These are phyloP conservation scores for Lentinus tigrinus DNA, from an alignment of 768 basidiomycete genomes.

Conservation along the genomic window DNA sequence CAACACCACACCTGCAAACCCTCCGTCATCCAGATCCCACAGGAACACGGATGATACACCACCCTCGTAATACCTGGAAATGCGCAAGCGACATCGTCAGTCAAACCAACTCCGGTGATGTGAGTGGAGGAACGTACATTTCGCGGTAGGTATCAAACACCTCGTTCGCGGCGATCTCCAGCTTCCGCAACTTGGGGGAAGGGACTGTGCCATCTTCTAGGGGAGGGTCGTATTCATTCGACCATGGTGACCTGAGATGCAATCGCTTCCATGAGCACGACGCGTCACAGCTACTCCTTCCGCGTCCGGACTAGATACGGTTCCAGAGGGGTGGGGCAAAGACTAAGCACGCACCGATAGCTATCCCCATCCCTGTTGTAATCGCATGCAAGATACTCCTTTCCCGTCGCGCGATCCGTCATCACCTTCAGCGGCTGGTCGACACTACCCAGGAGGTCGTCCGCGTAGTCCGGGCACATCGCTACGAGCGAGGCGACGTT, in stretches of 20 bases:
- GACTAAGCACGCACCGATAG: constrained; percentile 57
- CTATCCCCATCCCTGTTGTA: constrained; percentile 93
- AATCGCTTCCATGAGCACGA: neutral
- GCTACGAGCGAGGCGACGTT: constrained; percentile 80
- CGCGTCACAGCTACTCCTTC: too few relatives aligned
- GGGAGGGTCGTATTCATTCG: constrained; percentile 92
- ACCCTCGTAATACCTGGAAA: constrained; percentile 92
- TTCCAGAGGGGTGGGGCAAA: too few relatives aligned
- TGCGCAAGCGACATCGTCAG: neutral
- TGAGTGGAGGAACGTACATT: constrained; percentile 51
- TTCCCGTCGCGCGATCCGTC: constrained; percentile 77
- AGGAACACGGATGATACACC: constrained; percentile 96
- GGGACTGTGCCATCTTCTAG: constrained; percentile 88
- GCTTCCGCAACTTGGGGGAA: constrained; percentile 77
- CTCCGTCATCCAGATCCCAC: constrained; percentile 96
- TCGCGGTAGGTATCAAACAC: constrained; percentile 98
- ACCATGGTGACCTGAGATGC: constrained; percentile 89
- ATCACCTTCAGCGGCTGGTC: constrained; percentile 89
- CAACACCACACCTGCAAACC: constrained; percentile 94
- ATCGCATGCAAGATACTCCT: constrained; percentile 91
- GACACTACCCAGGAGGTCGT: constrained; percentile 91
- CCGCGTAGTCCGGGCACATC: constrained; percentile 90
- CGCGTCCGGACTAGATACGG: too few relatives aligned
- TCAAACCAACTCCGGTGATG: too few relatives aligned
- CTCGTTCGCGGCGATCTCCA: constrained; percentile 92